Base-by-base conservation (phyloP, 441 rosid genomes). In the Croton setiger region DNA sequence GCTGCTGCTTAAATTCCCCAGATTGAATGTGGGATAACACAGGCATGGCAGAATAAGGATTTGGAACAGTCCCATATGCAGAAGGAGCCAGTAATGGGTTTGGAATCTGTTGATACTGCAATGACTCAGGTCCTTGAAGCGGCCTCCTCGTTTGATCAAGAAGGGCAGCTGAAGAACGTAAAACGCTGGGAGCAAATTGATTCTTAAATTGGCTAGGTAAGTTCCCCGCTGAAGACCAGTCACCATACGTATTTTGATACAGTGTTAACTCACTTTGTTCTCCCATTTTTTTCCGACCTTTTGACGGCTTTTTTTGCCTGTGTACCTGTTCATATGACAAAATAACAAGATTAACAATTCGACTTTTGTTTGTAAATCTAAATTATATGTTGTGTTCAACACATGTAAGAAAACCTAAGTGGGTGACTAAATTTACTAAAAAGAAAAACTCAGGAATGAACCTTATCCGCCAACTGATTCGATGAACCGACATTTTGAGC, bases 31-130 rank as follows among this genome's bases (percentile, higher is more conserved):
- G 84, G 14, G 86, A 81, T 61, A 81, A 56, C 69, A 83, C 78
- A 73, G 88, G 86, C 79, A 82, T 81, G 44, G 81, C 69, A 67
- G 93, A 79, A 79, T 71, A 84, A 67, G 92, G 86, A 78, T 84
- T 86, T 75, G 84, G 63, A 27, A 75, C 70, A 76, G 77, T 86
- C 65, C 87, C 81, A 78, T 82, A 84, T 5, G 76, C 76, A 65
- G 91, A 80, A 72, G 85, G 73, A 56, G 84, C 72, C 71, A 79
- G 75, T 75, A 77, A 82, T 62, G 88, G 84, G 74, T 78, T 72
- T 59, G 82, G 67, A 49, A 83, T 71, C 44, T 78, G 91, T 69
- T 82, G 89, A 82, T 80, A 81, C 54, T 75, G 85, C 75, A 81
- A 69, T 47, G 78, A 71, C 73, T 87, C 87, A 75, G 85, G 75